Percentiles rank a stretch among this genome's conserved stretches.
Evolutionary conservation across 2,329 filamentous ascomycete species (phyloP).

Genomic region (Paraphaeosphaeria minitans): DNA sequence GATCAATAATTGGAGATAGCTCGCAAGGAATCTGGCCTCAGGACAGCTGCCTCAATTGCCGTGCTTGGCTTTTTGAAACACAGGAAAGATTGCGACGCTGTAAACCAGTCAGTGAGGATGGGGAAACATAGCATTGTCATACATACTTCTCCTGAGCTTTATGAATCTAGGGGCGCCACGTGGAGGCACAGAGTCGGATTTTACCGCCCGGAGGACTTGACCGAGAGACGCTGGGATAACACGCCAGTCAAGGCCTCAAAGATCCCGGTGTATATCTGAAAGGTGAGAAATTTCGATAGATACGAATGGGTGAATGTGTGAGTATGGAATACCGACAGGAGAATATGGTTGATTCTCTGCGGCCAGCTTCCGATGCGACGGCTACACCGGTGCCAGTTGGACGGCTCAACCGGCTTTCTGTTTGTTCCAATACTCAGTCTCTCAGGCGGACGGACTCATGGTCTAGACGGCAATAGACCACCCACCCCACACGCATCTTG

Average conservation of each 20-base stretch:
- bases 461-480: not conserved
- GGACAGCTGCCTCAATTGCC: not conserved
- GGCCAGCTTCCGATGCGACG: not conserved
- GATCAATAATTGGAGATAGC: not conserved
- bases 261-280: not conserved
- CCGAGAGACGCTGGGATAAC: conserved; percentile 1
- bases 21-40: not conserved
- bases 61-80: not conserved
- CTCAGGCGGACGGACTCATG: not conserved
- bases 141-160: not conserved
- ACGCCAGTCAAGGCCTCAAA: conserved; percentile 1
- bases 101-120: not conserved
- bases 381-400: too few species aligned
- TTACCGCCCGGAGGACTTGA: conserved; percentile 7
- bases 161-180: conserved; percentile 16
- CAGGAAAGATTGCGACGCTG: not conserved
- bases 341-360: not conserved
- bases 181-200: conserved; percentile 18
- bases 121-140: not conserved
- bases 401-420: not conserved
- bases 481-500: not conserved
- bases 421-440: conserved; percentile 5
- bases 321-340: conserved; percentile 3
- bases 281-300: too few species aligned
- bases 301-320: not conserved